A percentile compares a stretch with the other conserved stretches of the same genome.
These are phyloP conservation scores for Cryptococcus jaspeensis DNA, from an alignment of 1,284 basidiomycete species.

Conservation along the genomic window DNA sequence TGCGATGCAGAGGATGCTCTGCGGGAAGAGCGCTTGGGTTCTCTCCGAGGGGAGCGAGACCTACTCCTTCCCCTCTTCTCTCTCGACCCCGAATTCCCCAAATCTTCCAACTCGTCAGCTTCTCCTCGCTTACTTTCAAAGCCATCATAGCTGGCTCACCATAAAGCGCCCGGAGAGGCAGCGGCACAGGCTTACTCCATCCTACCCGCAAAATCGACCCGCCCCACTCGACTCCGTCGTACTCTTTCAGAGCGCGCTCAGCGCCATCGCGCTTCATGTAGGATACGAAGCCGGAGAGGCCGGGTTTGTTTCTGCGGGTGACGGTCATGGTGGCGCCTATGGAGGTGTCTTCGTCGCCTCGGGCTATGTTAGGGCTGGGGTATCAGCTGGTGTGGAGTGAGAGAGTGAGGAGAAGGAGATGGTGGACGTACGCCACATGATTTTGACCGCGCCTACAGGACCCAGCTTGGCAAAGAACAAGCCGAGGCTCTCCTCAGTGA, in stretches of 20 bases:
- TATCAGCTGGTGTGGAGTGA: background rate
- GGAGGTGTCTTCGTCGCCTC: conserved; percentile 40
- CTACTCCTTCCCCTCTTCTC: conserved; percentile 2
- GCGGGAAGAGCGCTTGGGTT: no score
- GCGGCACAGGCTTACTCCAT: conserved; percentile 92
- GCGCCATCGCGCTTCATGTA: conserved; percentile 92
- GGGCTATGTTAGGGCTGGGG: conserved; percentile 30
- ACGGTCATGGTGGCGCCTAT: conserved; percentile 68
- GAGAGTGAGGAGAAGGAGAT: background rate
- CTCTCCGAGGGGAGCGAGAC: no score
- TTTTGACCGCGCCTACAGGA: conserved; percentile 63
- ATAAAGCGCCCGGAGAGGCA: conserved; percentile 75
- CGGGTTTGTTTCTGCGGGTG: conserved; percentile 64
- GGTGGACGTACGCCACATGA: conserved; percentile 84
- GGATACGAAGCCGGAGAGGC: conserved; percentile 89
- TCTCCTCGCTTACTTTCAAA: conserved; percentile 14
- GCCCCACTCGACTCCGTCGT: conserved; percentile 90
- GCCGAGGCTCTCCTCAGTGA: conserved; percentile 79
- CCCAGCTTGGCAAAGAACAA: conserved; percentile 72
- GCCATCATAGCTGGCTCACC: conserved; percentile 58
- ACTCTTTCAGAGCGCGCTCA: conserved; percentile 76
- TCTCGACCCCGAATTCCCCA: conserved; percentile 12
- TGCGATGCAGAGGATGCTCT: conserved; percentile 9
- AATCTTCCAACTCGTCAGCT: conserved; percentile 3
- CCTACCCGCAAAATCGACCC: conserved; percentile 79